Conservation (phyloP, 345 rosid species). For the Aquilaria malaccensis region DNA sequence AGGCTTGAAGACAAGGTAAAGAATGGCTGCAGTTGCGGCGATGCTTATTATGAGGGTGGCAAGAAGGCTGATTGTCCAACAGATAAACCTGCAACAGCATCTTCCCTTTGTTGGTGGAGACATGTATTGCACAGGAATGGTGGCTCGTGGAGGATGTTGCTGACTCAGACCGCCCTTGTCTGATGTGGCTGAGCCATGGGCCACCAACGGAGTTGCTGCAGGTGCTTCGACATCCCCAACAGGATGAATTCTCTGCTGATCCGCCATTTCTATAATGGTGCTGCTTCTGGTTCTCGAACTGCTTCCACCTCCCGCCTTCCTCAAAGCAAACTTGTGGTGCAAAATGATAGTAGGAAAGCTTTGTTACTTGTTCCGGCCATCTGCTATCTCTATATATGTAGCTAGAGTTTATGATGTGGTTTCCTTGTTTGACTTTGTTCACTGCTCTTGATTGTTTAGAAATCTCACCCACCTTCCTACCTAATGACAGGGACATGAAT, state of each 20-base stretch:
- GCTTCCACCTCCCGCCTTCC: background rate
- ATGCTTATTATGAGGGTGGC: slow-evolving; percentile 29
- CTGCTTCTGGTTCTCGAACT: background rate
- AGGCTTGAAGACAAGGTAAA: slow-evolving; percentile 66
- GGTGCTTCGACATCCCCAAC: slow-evolving; percentile 27
- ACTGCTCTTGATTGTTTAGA: background rate
- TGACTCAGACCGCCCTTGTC: slow-evolving; percentile 17
- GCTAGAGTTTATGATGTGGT: background rate
- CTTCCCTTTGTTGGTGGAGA: slow-evolving; percentile 22
- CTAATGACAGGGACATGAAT: slow-evolving; percentile 23
- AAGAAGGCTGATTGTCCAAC: slow-evolving; percentile 49
- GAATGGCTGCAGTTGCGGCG: slow-evolving; percentile 39
- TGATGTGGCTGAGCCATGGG: slow-evolving; percentile 18
- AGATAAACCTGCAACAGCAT: slow-evolving; percentile 60
- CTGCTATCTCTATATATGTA: background rate
- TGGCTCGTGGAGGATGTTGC: slow-evolving; percentile 9
- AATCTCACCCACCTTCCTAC: slow-evolving; percentile 42
- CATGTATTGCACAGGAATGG: slow-evolving; percentile 16
- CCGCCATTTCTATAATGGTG: slow-evolving; percentile 25
- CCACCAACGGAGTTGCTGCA: slow-evolving; percentile 24
- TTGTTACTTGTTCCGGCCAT: background rate
- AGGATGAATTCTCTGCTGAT: slow-evolving; percentile 44
- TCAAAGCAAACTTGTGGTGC: background rate
- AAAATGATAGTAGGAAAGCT: slow-evolving; percentile 1
- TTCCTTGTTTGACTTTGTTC: slow-evolving; percentile 7